Evolutionary conservation across 2,329 filamentous ascomycete genomes (phyloP), one percentile per base, ranked within the genome.

Genomic region (Trichoderma guizhouense): DNA sequence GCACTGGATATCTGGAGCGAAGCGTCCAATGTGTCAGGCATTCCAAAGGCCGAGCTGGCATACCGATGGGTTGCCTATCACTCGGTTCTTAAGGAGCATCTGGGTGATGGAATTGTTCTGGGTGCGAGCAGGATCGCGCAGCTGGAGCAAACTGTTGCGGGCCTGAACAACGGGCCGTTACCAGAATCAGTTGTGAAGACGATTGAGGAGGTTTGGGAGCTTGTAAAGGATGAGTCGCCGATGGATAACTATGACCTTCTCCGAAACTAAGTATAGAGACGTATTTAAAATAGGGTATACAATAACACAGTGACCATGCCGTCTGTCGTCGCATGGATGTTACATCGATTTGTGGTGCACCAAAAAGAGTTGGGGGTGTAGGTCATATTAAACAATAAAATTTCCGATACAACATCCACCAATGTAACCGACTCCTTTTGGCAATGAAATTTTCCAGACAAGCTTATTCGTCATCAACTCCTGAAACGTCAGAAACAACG

Each of bases 191-290:
- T 68, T 70, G 71, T 73, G 63, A 65, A 62, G 68, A 72, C 55
- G 63, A 74, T 72, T 71, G 61, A 60, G 12, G 72, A 73, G 34
- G 57, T 73, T 67, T 74, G 65, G 73, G 67, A 68, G 32, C 61
- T 73, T 70, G 71, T 72, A 30, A 26, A 64, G 21, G 43, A 63
- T 30, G 71, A 72, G n/a, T 39, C 71, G 26, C 53, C 47, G 21
- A 14, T 26, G 9, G 64, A 72, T n/a, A 69, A 72, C 55, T 72
- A 47, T 28, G 65, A 69, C 4, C 3, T n/a, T 18, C 24, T 1
- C n/a, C 9, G 62, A n/a, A 63, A 63, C 3, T 63, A 62, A 34
- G 12, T 7, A 24, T 4, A 36, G 58, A 24, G 34, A 43, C 1
- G 12, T 2, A 57, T 12, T 18, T 60, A 26, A 3, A 30, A 30